A percentile compares a stretch with the other conserved stretches of the same genome.
These are phyloP conservation scores for Flammula alnicola DNA, from an alignment of 1,284 basidiomycete species.

Conservation along the genomic window DNA sequence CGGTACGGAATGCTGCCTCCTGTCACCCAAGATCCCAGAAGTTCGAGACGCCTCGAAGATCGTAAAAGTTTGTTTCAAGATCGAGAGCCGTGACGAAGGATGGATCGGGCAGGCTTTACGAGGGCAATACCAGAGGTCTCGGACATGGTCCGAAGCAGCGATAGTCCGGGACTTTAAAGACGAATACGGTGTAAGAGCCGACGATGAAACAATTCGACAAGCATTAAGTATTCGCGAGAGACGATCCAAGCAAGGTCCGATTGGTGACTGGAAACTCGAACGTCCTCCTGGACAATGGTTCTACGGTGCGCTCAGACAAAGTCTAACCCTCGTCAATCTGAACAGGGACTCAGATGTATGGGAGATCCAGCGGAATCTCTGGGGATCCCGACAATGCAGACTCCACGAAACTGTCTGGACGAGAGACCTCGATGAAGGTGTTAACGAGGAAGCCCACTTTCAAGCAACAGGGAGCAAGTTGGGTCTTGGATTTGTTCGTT, in stretches of 20 bases:
- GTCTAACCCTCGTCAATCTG: not conserved
- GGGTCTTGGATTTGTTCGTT: not conserved
- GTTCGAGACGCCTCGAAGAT: too few relatives aligned
- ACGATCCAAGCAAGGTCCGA: too few relatives aligned
- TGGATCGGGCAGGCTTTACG: conserved; percentile 6
- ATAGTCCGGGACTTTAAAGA: not conserved
- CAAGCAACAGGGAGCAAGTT: not conserved
- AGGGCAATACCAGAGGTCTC: conserved; percentile 1
- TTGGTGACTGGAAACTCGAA: not conserved
- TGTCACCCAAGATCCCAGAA: conserved; percentile 5
- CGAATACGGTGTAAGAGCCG: not conserved
- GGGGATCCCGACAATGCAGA: not conserved
- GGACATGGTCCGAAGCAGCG: not conserved
- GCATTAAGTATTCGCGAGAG: too few relatives aligned
- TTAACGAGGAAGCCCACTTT: not conserved
- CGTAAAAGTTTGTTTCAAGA: too few relatives aligned
- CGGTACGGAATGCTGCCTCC: conserved; percentile 1
- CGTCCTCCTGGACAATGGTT: not conserved
- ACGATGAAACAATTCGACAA: not conserved
- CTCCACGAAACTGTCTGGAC: not conserved
- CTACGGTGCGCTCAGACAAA: not conserved
- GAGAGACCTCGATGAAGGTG: not conserved
- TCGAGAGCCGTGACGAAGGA: conserved; percentile 16
- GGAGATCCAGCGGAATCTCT: not conserved
- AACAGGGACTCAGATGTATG: not conserved